Evolutionary conservation across 305 asterid species (phyloP).

Genomic region (Andrographis paniculata): DNA sequence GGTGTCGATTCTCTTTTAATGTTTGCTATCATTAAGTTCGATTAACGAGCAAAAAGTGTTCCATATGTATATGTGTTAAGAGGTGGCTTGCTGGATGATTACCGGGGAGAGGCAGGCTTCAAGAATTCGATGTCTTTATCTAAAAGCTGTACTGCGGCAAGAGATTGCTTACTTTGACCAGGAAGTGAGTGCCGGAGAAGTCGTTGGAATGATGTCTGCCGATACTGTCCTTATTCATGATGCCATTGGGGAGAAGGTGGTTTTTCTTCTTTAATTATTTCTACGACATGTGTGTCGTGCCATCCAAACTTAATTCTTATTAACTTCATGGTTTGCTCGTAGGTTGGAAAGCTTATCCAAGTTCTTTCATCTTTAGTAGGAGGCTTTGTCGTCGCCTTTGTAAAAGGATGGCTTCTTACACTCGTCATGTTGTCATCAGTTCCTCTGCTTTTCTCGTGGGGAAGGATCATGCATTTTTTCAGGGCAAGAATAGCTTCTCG

Average conservation of each 20-base stretch:
- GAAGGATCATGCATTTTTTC: constrained; percentile 12
- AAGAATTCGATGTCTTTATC: constrained; percentile 25
- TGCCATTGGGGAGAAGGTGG: constrained; percentile 31
- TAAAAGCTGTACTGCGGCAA: constrained; percentile 22
- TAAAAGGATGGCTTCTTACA: constrained; percentile 32
- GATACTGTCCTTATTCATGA: constrained; percentile 27
- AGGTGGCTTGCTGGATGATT: constrained; percentile 32
- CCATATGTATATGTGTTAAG: constrained; percentile 1
- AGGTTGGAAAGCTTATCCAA: constrained; percentile 30
- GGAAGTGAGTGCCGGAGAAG: constrained; percentile 30
- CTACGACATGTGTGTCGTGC: not conserved
- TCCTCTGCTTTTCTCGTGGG: constrained; percentile 17
- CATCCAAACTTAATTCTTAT: not conserved
- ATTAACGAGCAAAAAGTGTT: no score
- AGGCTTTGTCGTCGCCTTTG: constrained; percentile 24
- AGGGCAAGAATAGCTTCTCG: constrained; percentile 13
- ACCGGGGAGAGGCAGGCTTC: constrained; percentile 37
- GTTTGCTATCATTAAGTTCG: no score
- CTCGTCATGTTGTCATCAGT: constrained; percentile 19
- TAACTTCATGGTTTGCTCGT: not conserved
- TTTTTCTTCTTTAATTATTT: not conserved
- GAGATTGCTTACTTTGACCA: constrained; percentile 28
- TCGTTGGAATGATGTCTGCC: constrained; percentile 24
- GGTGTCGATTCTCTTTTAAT: no score
- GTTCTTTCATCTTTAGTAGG: constrained; percentile 20